These are phyloP conservation scores for Fagopyrum homotropicum DNA, from an alignment of 148 eudicot species.

Conservation along the genomic window DNA sequence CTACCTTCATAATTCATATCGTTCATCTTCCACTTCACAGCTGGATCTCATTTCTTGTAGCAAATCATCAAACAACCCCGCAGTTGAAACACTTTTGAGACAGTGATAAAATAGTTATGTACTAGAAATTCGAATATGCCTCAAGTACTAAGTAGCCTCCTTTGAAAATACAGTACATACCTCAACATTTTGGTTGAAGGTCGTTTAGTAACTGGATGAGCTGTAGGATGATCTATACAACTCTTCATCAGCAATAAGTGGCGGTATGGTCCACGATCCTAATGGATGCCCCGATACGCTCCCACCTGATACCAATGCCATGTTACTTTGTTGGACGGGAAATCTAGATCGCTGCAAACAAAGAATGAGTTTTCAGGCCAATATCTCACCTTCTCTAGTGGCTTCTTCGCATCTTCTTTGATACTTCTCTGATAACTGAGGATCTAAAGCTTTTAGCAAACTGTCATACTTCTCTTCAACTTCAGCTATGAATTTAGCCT, in stretches of 20 bases:
- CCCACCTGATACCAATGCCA: conserved; percentile 46
- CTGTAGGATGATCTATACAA: conserved; percentile 38
- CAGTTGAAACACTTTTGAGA: too few species aligned
- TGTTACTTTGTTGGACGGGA: neutral
- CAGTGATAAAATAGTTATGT: too few species aligned
- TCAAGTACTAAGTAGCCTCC: neutral
- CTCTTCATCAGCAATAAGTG: conserved; percentile 64
- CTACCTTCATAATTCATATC: too few species aligned
- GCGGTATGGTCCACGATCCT: conserved; percentile 90
- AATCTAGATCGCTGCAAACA: neutral
- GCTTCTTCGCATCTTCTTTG: conserved; percentile 93
- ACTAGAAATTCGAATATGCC: neutral
- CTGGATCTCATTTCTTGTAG: too few species aligned
- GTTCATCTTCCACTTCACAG: too few species aligned
- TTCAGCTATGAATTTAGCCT: conserved; percentile 74
- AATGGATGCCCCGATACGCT: conserved; percentile 59
- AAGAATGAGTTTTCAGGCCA: neutral
- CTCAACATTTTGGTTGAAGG: neutral
- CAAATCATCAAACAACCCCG: too few species aligned
- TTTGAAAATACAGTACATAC: neutral
- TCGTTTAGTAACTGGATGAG: neutral
- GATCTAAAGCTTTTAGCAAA: conserved; percentile 54
- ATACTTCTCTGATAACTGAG: conserved; percentile 46
- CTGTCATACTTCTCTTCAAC: conserved; percentile 69
- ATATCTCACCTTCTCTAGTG: conserved; percentile 69